phyloP scores from a whole-genome alignment of 805 yeast genomes.

The Candida nemodendra region DNA sequence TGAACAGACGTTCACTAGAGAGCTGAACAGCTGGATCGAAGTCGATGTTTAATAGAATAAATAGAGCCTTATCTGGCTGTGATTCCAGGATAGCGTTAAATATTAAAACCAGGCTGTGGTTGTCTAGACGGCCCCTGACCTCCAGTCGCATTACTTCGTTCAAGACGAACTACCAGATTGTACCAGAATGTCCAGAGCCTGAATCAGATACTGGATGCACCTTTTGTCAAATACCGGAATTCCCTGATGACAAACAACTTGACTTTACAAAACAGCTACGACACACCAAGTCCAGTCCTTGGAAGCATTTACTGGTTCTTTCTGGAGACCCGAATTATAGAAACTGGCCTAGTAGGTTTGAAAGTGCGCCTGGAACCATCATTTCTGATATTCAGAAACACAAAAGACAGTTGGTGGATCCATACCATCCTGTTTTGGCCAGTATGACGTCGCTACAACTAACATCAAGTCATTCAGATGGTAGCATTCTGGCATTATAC shows the following conservation, averaged over 20 bases:
- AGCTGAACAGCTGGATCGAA: no score
- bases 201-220: slow-evolving; percentile 61
- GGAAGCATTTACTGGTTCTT: slow-evolving; percentile 56
- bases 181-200: slow-evolving; percentile 48
- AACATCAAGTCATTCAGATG: slow-evolving; percentile 24
- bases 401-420: slow-evolving; percentile 36
- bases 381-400: slow-evolving; percentile 38
- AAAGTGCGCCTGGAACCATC: slow-evolving; percentile 44
- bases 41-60: no score
- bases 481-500: slow-evolving; percentile 30
- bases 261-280: slow-evolving; percentile 39
- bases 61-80: no score
- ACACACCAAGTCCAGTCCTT: slow-evolving; percentile 48
- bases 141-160: slow-evolving; percentile 2
- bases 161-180: slow-evolving; percentile 10
- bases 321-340: slow-evolving; percentile 40
- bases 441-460: slow-evolving; percentile 42
- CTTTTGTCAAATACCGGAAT: slow-evolving; percentile 42
- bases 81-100: no score
- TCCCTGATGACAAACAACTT: slow-evolving; percentile 44
- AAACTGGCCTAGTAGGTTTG: slow-evolving; percentile 51
- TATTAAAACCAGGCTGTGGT: not conserved
- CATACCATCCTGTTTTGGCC: slow-evolving; percentile 49
- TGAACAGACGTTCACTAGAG: no score
- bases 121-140: not conserved